These are phyloP conservation scores for Boletus barrowsii DNA, from an alignment of 768 basidiomycete genomes.

Conservation along the genomic window DNA sequence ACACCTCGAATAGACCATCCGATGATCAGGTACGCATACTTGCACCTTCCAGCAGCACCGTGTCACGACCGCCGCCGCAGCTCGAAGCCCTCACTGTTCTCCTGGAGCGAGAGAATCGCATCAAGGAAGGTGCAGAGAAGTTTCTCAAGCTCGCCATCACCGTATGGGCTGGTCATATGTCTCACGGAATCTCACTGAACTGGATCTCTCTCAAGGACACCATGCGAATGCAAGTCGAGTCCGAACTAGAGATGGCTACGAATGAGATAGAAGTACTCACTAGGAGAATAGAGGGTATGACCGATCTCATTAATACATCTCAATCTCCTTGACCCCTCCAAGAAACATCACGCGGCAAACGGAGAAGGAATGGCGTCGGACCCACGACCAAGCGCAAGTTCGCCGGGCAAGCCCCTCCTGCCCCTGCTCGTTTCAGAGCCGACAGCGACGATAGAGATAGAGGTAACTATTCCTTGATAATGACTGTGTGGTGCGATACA, in stretches of 20 bases:
- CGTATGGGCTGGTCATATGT: conserved; percentile 31
- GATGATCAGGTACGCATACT: conserved; percentile 31
- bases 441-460: conserved; percentile 36
- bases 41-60: background rate
- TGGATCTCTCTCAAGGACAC: conserved; percentile 41
- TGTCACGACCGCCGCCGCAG: conserved; percentile 36
- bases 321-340: background rate
- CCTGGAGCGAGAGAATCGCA: conserved; percentile 72
- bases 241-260: conserved; percentile 73
- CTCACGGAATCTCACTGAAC: conserved; percentile 9
- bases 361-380: conserved; percentile 28
- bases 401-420: conserved; percentile 32
- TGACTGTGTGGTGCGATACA: background rate
- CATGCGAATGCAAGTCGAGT: conserved; percentile 70
- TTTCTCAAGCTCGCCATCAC: conserved; percentile 66
- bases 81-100: conserved; percentile 64
- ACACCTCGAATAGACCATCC: conserved; percentile 15
- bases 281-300: conserved; percentile 45
- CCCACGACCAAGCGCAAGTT: conserved; percentile 31
- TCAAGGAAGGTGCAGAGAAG: conserved; percentile 91
- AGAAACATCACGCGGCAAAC: conserved; percentile 31
- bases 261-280: conserved; percentile 68
- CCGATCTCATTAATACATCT: background rate
- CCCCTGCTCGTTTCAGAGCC: conserved; percentile 27
- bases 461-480: conserved; percentile 21